Percentiles rank a stretch among this genome's conserved stretches.
Evolutionary conservation across 139 green algal species (phyloP).

Genomic region (Dunaliella sp.): DNA sequence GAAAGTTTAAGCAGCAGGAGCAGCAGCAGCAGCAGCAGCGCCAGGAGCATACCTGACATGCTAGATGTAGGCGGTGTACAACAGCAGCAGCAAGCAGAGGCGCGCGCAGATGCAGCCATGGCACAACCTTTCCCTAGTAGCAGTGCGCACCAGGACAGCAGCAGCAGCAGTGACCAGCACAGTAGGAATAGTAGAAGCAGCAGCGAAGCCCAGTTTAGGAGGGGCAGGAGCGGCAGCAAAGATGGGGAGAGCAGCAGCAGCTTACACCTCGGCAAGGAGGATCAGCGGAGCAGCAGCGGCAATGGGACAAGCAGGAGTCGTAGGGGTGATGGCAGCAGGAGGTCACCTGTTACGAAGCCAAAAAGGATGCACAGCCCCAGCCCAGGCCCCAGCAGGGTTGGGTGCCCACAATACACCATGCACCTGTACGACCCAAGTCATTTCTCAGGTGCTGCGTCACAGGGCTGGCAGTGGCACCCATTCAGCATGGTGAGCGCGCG

Average conservation of each 20-base stretch:
- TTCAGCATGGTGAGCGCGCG: slow-evolving; percentile 32
- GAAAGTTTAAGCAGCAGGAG: not conserved
- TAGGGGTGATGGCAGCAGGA: not conserved
- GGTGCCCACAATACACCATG: slow-evolving; percentile 16
- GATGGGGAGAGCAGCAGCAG: slow-evolving; percentile 6
- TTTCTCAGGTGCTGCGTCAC: slow-evolving; percentile 9
- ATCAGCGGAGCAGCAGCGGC: not conserved
- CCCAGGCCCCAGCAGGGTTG: not conserved
- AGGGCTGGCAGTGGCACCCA: slow-evolving; percentile 27
- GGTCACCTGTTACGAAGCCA: not conserved
- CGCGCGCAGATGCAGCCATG: too few species aligned
- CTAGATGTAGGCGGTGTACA: too few species aligned
- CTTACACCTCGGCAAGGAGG: not conserved
- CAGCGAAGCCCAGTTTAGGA: too few species aligned
- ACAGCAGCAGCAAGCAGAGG: too few species aligned
- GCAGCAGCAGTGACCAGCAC: slow-evolving; percentile 6
- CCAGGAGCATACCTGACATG: too few species aligned
- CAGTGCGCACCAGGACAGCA: not conserved
- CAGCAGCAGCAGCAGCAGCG: not conserved
- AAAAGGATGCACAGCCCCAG: not conserved
- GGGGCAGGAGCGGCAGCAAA: not conserved
- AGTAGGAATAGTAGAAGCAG: not conserved
- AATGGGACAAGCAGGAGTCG: not conserved
- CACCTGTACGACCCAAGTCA: slow-evolving; percentile 34
- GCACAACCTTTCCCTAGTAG: too few species aligned